A percentile compares a stretch with the other conserved stretches of the same genome.
phyloP scores from a whole-genome alignment of 805 yeast species.

The Lachancea sp. region DNA sequence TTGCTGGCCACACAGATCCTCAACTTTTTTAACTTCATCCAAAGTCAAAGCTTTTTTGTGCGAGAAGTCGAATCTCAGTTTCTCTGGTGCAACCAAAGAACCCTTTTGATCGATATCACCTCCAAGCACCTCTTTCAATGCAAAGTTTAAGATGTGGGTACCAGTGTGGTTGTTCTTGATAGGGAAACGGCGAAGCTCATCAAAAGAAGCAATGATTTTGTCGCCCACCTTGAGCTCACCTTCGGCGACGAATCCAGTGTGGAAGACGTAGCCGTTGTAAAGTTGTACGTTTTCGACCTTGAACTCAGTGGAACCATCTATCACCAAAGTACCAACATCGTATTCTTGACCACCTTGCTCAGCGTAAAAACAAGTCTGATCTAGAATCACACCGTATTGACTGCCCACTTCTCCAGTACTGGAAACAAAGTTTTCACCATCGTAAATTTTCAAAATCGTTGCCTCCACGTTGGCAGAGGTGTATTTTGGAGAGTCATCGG shows the following conservation, averaged over 20 bases:
- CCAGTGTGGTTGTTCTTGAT: constrained; percentile 97
- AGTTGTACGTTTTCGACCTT: constrained; percentile 85
- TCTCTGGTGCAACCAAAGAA: constrained; percentile 91
- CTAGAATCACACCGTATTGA: constrained; percentile 76
- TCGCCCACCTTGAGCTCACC: constrained; percentile 68
- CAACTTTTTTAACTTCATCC: constrained; percentile 69
- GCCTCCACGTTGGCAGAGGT: constrained; percentile 64
- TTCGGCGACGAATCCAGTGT: constrained; percentile 79
- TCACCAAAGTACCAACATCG: constrained; percentile 88
- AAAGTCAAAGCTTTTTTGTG: constrained; percentile 78
- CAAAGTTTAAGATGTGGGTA: constrained; percentile 89
- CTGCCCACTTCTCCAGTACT: constrained; percentile 39
- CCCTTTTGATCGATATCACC: constrained; percentile 92
- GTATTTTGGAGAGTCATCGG: constrained; percentile 79
- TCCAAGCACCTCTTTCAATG: constrained; percentile 80
- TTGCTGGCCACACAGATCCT: constrained; percentile 61
- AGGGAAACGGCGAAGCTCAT: constrained; percentile 92
- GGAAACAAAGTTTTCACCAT: constrained; percentile 56
- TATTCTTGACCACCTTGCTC: constrained; percentile 99
- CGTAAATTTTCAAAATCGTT: constrained; percentile 62
- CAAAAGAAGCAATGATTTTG: constrained; percentile 75
- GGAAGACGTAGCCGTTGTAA: constrained; percentile 92
- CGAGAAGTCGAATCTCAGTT: constrained; percentile 91
- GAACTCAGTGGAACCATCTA: constrained; percentile 84
- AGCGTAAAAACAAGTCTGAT: constrained; percentile 92